Conservation (phyloP, 306 rosid species). For the Cucurbita moschata region DNA sequence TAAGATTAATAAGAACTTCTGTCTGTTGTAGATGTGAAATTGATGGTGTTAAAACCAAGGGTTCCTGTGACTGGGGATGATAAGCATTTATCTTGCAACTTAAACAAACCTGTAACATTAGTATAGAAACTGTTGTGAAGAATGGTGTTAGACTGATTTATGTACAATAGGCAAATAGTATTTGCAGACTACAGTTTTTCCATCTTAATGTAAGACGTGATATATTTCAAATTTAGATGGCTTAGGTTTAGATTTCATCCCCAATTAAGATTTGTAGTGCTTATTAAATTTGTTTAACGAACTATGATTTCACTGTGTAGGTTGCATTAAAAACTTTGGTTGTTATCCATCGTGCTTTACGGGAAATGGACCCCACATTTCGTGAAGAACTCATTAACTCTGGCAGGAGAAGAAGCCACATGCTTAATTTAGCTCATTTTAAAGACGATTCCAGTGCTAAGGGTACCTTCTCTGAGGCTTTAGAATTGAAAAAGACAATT, state of each 20-base stretch:
- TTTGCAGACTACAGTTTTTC: background rate
- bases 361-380: conserved; percentile 98
- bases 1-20: background rate
- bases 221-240: background rate
- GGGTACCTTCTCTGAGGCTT: conserved; percentile 31
- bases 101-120: background rate
- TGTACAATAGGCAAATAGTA: background rate
- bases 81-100: background rate
- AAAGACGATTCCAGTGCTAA: conserved; percentile 97
- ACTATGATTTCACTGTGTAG: conserved; percentile 29
- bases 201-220: background rate
- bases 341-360: conserved; percentile 94
- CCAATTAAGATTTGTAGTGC: background rate
- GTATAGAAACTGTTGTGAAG: background rate
- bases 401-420: conserved; percentile 94
- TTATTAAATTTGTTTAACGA: conserved; percentile 1
- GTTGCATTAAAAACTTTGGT: conserved; percentile 88
- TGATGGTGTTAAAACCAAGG: background rate
- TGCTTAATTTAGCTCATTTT: conserved; percentile 97
- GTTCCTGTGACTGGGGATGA: background rate
- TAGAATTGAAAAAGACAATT: background rate
- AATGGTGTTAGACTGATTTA: background rate
- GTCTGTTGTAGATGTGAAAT: background rate
- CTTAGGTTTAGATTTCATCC: conserved; percentile 1
- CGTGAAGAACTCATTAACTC: conserved; percentile 91